phyloP scores from a whole-genome alignment of 2,329 filamentous ascomycete genomes.

The Colletotrichum nymphaeae region DNA sequence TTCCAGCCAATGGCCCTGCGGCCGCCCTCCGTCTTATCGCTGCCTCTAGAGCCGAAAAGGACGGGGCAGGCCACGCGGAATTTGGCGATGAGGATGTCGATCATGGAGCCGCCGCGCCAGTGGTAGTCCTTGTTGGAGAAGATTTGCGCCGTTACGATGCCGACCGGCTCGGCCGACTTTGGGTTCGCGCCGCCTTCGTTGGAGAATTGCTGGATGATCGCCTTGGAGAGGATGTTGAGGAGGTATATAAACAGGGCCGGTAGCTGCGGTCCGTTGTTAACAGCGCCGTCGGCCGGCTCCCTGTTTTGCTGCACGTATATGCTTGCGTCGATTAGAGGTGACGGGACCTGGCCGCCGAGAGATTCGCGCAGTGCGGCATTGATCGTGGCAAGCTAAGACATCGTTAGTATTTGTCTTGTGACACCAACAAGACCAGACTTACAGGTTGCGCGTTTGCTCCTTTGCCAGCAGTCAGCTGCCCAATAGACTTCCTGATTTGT shows the following conservation, averaged over 20 bases:
- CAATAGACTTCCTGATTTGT: conserved; percentile 77
- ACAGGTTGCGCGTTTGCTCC: conserved; percentile 64
- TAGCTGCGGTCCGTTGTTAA: conserved; percentile 64
- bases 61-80: conserved; percentile 84
- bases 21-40: conserved; percentile 77
- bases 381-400: conserved; percentile 57
- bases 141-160: conserved; percentile 79
- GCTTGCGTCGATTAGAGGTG: conserved; percentile 64
- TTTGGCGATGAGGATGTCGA: conserved; percentile 89
- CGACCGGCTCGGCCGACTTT: conserved; percentile 79
- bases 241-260: conserved; percentile 79
- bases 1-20: conserved; percentile 79
- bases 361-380: conserved; percentile 64
- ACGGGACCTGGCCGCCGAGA: conserved; percentile 62
- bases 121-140: conserved; percentile 77
- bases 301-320: conserved; percentile 62
- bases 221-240: conserved; percentile 81
- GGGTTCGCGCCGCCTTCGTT: conserved; percentile 73
- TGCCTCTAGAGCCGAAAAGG: conserved; percentile 84
- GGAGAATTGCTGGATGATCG: conserved; percentile 76
- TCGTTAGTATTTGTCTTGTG: conserved; percentile 22
- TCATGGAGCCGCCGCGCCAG: conserved; percentile 75
- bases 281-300: conserved; percentile 59
- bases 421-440: conserved; percentile 39
- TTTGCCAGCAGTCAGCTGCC: conserved; percentile 76